Percentiles rank a stretch among this genome's conserved stretches.
phyloP scores from a whole-genome alignment of 139 green algal species.

The Micractinium conductrix region DNA sequence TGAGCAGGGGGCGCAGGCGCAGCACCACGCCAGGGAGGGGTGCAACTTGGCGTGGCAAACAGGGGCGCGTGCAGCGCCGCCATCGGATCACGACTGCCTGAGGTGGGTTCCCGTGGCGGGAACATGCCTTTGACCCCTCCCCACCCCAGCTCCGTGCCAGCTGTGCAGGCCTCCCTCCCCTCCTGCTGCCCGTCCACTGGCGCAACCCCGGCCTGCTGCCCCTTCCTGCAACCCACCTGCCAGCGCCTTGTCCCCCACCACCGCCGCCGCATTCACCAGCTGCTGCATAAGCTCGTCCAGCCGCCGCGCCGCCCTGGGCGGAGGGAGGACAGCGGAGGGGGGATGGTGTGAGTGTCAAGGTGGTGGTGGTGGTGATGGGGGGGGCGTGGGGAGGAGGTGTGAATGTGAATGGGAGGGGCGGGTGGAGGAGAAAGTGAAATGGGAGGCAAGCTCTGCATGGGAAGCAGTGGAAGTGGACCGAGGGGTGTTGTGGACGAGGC shows the following conservation, averaged over 20 bases:
- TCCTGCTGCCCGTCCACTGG: not conserved
- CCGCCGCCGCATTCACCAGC: conserved; percentile 71
- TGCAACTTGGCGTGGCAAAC: not conserved
- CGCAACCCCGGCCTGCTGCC: not conserved
- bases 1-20: no score
- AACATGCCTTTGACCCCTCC: not conserved
- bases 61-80: no score
- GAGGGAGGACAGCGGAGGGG: not conserved
- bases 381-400: no score
- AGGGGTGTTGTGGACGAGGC: no score
- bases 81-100: not conserved
- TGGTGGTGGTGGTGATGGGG: no score
- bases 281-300: conserved; percentile 95
- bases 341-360: not conserved
- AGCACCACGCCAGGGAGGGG: no score
- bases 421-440: no score
- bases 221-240: conserved; percentile 1
- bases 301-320: conserved; percentile 66
- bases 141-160: not conserved
- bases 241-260: conserved; percentile 84
- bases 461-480: no score
- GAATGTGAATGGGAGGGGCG: no score
- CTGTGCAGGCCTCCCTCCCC: not conserved
- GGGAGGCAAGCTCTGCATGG: no score
- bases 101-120: no score